Conservation (phyloP, 257 asterid genomes). For the Lavandula angustifolia region DNA sequence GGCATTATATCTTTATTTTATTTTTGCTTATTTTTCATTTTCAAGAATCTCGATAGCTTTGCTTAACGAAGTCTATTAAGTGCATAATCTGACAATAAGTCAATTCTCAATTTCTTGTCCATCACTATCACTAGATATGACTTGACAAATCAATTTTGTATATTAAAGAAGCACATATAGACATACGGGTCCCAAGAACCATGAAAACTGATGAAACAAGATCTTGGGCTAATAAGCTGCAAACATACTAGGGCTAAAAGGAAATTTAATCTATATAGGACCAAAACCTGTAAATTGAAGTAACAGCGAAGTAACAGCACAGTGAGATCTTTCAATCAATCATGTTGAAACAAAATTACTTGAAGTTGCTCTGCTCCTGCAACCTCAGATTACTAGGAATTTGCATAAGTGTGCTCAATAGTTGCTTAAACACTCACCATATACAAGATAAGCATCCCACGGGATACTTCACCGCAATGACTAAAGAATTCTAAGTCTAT, state of each 20-base stretch:
- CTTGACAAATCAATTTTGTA: too few species aligned
- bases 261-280: too few species aligned
- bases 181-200: too few species aligned
- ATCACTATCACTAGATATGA: neutral
- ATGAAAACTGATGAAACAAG: too few species aligned
- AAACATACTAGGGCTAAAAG: too few species aligned
- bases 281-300: too few species aligned
- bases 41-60: neutral
- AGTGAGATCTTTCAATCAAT: constrained; percentile 19
- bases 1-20: neutral
- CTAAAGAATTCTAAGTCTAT: constrained; percentile 27
- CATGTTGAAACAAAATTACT: constrained; percentile 31
- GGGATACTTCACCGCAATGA: constrained; percentile 36
- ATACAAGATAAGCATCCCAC: constrained; percentile 39
- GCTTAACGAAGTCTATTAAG: neutral
- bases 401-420: constrained; percentile 20
- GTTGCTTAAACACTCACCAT: constrained; percentile 37
- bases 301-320: constrained; percentile 13
- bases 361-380: constrained; percentile 28
- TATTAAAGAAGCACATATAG: too few species aligned
- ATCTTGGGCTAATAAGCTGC: too few species aligned
- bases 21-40: neutral
- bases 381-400: constrained; percentile 28
- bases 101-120: too few species aligned
- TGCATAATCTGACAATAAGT: too few species aligned